Base-by-base conservation (phyloP, 2,329 filamentous ascomycete genomes). In the Aspergillus sp. region DNA sequence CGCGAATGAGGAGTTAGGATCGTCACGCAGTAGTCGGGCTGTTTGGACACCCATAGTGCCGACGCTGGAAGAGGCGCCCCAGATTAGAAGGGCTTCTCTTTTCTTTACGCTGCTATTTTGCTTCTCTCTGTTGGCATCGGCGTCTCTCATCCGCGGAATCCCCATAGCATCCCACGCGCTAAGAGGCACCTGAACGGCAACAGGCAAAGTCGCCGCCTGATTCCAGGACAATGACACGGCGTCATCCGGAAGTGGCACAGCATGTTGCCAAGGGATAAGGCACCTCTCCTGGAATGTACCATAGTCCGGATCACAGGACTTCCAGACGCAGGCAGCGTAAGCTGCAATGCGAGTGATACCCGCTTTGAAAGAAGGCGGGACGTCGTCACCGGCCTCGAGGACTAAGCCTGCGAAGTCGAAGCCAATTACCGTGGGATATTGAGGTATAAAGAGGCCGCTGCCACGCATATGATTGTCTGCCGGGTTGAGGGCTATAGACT, bases 401-500 rank as follows among this genome's bases (percentile, higher is more conserved):
- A 82, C 75, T 8, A 79, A 30, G 0, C 80, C 80, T 0, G 77
- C 60, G 3, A 79, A 66, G 41, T 82, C 80, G 48, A 71, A 71
- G 34, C 70, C 70, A 9, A 64, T 58, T 50, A 72, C 72, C 0
- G 77, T 73, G 5, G 80, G 80, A 59, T 78, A 80, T 0, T 45
- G 49, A 2, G 70, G 44, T 40, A 80, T 73, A 48, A 76, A 72
- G 55, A 81, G 70, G 15, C 79, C 80, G 5, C 67, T 60, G 22
- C 74, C 69, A n/a, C 77, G 79, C 69, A 79, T 76, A 46, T 69
- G 46, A 51, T 19, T 56, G 57, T 83, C 81, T 51, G 79, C 72
- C 2, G 80, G 80, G 59, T 83, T 83, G 39, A 83, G 66, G 13
- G 79, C 80, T 5, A 82, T 66, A 3, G 80, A 77, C 51, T 79